Conservation (phyloP, 2,329 filamentous ascomycete species). For the Clonostachys rhizophaga region DNA sequence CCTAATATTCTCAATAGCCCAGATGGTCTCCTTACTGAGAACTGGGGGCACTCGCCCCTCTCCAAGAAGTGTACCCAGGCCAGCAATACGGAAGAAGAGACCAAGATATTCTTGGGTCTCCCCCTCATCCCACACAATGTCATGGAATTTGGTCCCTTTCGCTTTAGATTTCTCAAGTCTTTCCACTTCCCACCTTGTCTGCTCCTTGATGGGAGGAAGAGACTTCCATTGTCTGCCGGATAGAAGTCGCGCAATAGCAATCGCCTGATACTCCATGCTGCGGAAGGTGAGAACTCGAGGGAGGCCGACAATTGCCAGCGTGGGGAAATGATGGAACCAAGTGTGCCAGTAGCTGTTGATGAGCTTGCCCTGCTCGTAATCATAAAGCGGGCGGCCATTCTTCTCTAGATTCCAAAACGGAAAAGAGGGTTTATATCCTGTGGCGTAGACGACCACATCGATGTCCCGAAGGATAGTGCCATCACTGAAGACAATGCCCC, state of each 20-base stretch:
- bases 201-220: conserved; percentile 14
- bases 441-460: conserved; percentile 35
- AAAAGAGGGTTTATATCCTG: conserved; percentile 35
- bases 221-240: conserved; percentile 26
- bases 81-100: conserved; percentile 40
- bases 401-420: conserved; percentile 41
- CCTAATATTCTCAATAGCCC: conserved; percentile 40
- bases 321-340: conserved; percentile 41
- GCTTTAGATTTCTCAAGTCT: conserved; percentile 19
- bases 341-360: conserved; percentile 44
- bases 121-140: conserved; percentile 44
- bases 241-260: conserved; percentile 45
- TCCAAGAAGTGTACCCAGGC: conserved; percentile 39
- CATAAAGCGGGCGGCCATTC: conserved; percentile 42
- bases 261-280: conserved; percentile 51
- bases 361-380: conserved; percentile 40
- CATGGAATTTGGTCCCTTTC: conserved; percentile 41
- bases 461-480: conserved; percentile 24
- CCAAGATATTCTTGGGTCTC: conserved; percentile 43
- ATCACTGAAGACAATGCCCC: conserved; percentile 36
- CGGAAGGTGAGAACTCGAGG: conserved; percentile 46
- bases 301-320: conserved; percentile 45
- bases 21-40: conserved; percentile 33
- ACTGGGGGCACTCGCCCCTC: conserved; percentile 40
- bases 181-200: conserved; percentile 39